Percentiles rank a stretch among this genome's conserved stretches.
phyloP scores from a whole-genome alignment of 2,329 filamentous ascomycete species.

The Pestalotiopsis sp. region DNA sequence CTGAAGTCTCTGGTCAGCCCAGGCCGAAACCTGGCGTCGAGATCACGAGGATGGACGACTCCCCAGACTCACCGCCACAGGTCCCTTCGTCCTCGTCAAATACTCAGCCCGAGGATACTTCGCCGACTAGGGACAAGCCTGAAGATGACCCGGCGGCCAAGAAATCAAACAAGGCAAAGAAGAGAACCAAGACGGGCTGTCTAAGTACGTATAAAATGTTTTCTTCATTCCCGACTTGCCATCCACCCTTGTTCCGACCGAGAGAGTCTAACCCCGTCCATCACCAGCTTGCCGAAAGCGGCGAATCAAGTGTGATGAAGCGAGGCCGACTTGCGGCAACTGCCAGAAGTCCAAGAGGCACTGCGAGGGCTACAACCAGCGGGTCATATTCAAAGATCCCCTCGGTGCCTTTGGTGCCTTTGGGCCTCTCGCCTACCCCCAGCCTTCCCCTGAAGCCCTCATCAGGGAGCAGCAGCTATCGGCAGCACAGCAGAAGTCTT shows the following conservation, averaged over 20 bases:
- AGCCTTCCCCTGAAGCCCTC: slow-evolving; percentile 46
- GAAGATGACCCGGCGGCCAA: slow-evolving; percentile 47
- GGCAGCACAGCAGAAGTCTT: slow-evolving; percentile 39
- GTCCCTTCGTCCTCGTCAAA: slow-evolving; percentile 20
- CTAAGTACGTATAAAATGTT: slow-evolving; percentile 63
- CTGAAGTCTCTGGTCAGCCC: neutral
- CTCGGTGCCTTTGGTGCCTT: slow-evolving; percentile 57
- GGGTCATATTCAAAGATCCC: slow-evolving; percentile 78
- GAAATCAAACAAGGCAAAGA: slow-evolving; percentile 52
- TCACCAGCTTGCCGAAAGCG: slow-evolving; percentile 81
- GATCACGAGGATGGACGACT: slow-evolving; percentile 30
- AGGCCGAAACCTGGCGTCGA: slow-evolving; percentile 1
- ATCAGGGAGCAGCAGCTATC: slow-evolving; percentile 46
- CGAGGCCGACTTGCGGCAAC: slow-evolving; percentile 78
- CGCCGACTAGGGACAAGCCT: slow-evolving; percentile 33
- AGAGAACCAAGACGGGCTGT: slow-evolving; percentile 90
- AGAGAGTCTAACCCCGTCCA: slow-evolving; percentile 18
- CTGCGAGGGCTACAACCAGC: slow-evolving; percentile 83
- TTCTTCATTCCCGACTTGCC: slow-evolving; percentile 2
- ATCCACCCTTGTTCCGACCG: neutral
- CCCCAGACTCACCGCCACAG: slow-evolving; percentile 24
- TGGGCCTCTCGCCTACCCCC: slow-evolving; percentile 47
- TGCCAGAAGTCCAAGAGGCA: slow-evolving; percentile 84
- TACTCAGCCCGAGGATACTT: slow-evolving; percentile 33
- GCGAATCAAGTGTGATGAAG: slow-evolving; percentile 96